Base-by-base conservation (phyloP, 306 rosid species). In the Luffa aegyptiaca region DNA sequence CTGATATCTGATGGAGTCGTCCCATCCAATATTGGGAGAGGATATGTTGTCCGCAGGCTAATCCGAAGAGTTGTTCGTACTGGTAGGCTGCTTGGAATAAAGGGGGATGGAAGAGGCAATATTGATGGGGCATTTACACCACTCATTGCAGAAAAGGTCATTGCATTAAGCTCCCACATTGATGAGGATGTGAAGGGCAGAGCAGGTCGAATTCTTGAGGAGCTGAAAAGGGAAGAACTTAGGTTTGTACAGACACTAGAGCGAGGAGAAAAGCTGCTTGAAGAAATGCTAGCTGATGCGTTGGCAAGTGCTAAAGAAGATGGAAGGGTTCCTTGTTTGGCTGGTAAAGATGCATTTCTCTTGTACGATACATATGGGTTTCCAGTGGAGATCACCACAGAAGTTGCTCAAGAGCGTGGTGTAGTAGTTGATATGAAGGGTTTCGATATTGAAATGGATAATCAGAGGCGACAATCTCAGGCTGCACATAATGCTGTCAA, bases 401-500 rank as follows among this genome's bases (percentile, higher is more conserved):
- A 94, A 87, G 97, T 92, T 83, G 97, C 97, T 52, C 92, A 88
- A 90, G 99, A 95, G 77, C 88, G 85, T 68, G 97, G 99, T 31
- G 92, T 89, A 81, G 86, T 89, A 78, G 81, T 93, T 77, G 97
- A 95, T 85, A 85, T 95, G 88, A 78, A 78, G 78, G 90, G 96
- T 74, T 93, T 95, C 83, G 89, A 95, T 87, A 84, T 85, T 80
- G 97, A 95, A 88, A 95, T 95, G 99, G 96, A 95, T 79, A 91
- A 85, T 82, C 97, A 95, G 80, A 92, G 93, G 85, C 97, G 87
- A n/a, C 97, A 93, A 84, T 95, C 99, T 84, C 99, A 93, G 83
- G 97, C 99, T 84, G 98, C 97, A 5, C 97, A 91, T 66, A 90
- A 86, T 87, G 87, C 86, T 76, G 92, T 95, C 80, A 95, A 90